phyloP scores from a whole-genome alignment of 306 rosid species.

The Potentilla sterilis region DNA sequence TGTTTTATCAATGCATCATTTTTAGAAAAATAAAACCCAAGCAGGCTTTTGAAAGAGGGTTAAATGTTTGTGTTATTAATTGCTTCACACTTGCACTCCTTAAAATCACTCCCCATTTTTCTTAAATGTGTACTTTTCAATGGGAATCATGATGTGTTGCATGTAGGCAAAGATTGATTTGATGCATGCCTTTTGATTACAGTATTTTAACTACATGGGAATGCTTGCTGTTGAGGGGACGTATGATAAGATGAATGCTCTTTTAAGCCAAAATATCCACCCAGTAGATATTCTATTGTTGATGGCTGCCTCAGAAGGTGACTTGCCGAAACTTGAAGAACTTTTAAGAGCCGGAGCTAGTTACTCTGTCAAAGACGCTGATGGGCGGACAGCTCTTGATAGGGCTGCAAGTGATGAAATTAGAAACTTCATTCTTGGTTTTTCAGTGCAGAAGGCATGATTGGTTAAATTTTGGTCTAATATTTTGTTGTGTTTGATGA shows the following conservation, averaged over 20 bases:
- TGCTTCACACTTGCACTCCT: background rate
- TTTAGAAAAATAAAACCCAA: background rate
- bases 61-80: background rate
- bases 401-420: constrained; percentile 59
- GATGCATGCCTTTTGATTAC: constrained; percentile 12
- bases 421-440: constrained; percentile 70
- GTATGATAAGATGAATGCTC: constrained; percentile 90
- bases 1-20: background rate
- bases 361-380: constrained; percentile 57
- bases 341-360: constrained; percentile 87
- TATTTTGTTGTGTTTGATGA: background rate
- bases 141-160: constrained; percentile 1
- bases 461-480: constrained; percentile 4
- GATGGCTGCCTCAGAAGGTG: constrained; percentile 85
- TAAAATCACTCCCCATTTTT: background rate
- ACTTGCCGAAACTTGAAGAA: constrained; percentile 90
- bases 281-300: constrained; percentile 84
- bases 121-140: background rate
- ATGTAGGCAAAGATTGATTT: constrained; percentile 2
- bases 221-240: constrained; percentile 97
- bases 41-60: background rate
- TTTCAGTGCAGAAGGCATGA: constrained; percentile 67
- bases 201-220: constrained; percentile 99
- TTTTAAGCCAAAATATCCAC: constrained; percentile 69
- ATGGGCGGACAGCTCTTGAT: constrained; percentile 78